Evolutionary conservation across 176 grass and related monocot genomes (phyloP).

Genomic region (Cenchrus americanus): DNA sequence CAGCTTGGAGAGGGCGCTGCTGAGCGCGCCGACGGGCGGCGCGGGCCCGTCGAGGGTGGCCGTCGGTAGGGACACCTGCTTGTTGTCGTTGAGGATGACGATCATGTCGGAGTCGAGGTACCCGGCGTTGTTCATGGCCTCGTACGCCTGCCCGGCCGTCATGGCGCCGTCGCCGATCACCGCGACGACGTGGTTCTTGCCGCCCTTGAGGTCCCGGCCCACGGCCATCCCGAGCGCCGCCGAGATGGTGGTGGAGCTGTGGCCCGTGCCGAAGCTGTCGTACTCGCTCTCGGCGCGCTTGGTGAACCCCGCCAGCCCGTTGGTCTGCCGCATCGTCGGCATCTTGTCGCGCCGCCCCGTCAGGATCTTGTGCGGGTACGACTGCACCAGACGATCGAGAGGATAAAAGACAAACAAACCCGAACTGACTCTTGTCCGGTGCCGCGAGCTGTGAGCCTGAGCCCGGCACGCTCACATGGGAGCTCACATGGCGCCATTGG

Average conservation of each 20-base stretch:
- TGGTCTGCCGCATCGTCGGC: constrained; percentile 92
- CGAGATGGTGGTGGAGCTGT: constrained; percentile 96
- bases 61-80: constrained; percentile 96
- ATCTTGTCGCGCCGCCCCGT: constrained; percentile 91
- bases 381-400: constrained; percentile 38
- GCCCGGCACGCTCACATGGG: constrained; percentile 17
- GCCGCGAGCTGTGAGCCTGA: background rate
- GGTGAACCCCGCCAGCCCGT: constrained; percentile 86
- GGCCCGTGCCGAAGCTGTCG: constrained; percentile 90
- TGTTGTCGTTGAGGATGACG: constrained; percentile 98
- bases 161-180: constrained; percentile 97
- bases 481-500: constrained; percentile 6
- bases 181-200: constrained; percentile 91
- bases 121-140: constrained; percentile 98
- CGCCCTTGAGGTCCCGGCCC: constrained; percentile 86
- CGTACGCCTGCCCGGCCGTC: constrained; percentile 96
- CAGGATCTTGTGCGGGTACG: constrained; percentile 99
- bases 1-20: constrained; percentile 85
- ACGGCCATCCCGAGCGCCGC: constrained; percentile 97
- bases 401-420: constrained; percentile 1
- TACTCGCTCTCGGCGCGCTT: constrained; percentile 92
- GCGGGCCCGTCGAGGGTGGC: constrained; percentile 91
- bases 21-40: constrained; percentile 87
- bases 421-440: too few relatives aligned
- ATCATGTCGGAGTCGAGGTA: constrained; percentile 99